Base-by-base conservation (phyloP, 805 yeast genomes). In the Groenewaldozyma salmanticensis region DNA sequence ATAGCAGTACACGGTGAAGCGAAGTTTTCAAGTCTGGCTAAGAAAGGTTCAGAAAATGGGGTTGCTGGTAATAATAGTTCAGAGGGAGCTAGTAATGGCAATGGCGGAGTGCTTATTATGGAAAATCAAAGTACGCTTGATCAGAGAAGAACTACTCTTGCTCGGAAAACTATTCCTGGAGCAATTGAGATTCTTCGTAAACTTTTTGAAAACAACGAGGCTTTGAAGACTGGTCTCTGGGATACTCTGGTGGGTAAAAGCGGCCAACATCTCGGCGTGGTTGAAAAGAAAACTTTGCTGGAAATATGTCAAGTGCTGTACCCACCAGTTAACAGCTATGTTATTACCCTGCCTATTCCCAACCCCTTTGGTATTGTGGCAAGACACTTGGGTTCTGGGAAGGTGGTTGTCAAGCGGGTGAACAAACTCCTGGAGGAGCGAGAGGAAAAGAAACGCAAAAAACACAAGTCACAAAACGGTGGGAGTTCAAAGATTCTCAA, bases 281-380 rank as follows among this genome's bases (percentile, higher is more conserved):
- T 72, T 33, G 78, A 77, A 27, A 75, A 78, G 48, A 68, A 88
- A 43, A 59, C 70, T 27, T 52, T 90, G 5, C 78, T 82, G 49
- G 81, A 77, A 43, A 53, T 84, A 2, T 67, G 83, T 39, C 75
- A 76, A 33, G 71, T 90, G 5, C 60, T 90, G 21, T 83, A 75
- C 51, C 71, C 71, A 31, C 74, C 87, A 4, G 60, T 64, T 22
- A 79, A 81, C 47, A 67, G 75, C 2, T 70, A 79, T 35, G 54
- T 72, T n/a, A 86, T 86, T 1, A 70, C 64, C 3, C 61, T 87
- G 18, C 71, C 76, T 4, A 61, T 77, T 11, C 96, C 96, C 2
- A 70, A 77, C 49, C 77, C 76, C 39, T 79, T 75, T 54, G 75
- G 74, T 48, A 64, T 92, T 19, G 75, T 73, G 5, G 84, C 86